phyloP scores from a whole-genome alignment of 371 early-diverging fungal species.

The Mortierella sp. region DNA sequence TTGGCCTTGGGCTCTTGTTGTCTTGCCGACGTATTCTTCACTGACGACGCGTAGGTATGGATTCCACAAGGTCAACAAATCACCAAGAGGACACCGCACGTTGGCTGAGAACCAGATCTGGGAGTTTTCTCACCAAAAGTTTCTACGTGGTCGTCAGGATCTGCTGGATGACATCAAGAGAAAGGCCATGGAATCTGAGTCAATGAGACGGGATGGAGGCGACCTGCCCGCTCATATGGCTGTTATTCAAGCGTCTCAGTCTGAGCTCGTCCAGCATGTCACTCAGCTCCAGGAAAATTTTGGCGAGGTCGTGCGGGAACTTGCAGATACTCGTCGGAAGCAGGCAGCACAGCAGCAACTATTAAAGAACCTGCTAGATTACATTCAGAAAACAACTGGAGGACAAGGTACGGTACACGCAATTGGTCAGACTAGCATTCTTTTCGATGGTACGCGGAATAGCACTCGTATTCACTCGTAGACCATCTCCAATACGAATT shows the following conservation, averaged over 20 bases:
- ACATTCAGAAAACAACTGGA: slow-evolving; percentile 63
- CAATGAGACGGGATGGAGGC: slow-evolving; percentile 73
- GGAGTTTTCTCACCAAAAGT: slow-evolving; percentile 93
- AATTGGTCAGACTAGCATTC: neutral
- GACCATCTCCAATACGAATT: neutral
- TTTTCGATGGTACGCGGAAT: too few species aligned
- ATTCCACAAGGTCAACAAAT: slow-evolving; percentile 90
- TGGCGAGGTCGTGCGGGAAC: slow-evolving; percentile 73
- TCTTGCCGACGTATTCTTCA: neutral
- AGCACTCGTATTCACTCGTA: neutral
- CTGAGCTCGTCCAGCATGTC: slow-evolving; percentile 80
- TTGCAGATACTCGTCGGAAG: slow-evolving; percentile 74
- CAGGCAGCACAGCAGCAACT: slow-evolving; percentile 68
- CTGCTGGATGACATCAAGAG: slow-evolving; percentile 87
- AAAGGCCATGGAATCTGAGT: slow-evolving; percentile 85
- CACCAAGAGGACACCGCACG: slow-evolving; percentile 85
- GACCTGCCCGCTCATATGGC: slow-evolving; percentile 79
- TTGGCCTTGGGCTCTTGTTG: too few species aligned
- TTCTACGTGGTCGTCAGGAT: slow-evolving; percentile 82
- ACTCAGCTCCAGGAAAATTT: slow-evolving; percentile 77
- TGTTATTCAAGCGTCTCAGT: slow-evolving; percentile 78
- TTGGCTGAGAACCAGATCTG: slow-evolving; percentile 88
- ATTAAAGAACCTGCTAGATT: slow-evolving; percentile 67
- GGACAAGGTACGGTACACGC: slow-evolving; percentile 52
- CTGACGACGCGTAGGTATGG: slow-evolving; percentile 89